Base-by-base conservation (phyloP, 768 basidiomycete genomes). In the Leucosporidium scottii region DNA sequence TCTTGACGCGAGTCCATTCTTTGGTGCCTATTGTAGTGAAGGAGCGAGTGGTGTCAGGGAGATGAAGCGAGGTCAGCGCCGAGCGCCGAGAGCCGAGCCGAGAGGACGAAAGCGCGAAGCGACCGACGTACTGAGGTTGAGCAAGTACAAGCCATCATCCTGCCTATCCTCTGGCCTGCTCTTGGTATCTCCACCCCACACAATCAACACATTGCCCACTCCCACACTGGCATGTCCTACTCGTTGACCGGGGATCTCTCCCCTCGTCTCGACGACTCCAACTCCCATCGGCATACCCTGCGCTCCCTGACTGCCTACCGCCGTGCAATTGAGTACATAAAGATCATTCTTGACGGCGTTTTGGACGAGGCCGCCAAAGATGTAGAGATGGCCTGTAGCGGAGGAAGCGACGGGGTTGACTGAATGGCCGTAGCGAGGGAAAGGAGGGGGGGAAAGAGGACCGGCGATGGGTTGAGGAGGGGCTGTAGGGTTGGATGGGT, bases 201-300 rank as follows among this genome's bases (percentile, higher is more conserved):
- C 88, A 67, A 98, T 89, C 67, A 99, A 82, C 59, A 97, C 94
- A 75, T 89, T 92, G 78, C 92, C 91, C 65, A 98, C 92, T 59
- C 97, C 85, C 9, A 94, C 94, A 78, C 89, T 88, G 4, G 93
- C 91, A 80, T 99, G 96, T 0, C 96, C 94, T n/a, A 98, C 93
- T 70, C 96, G 82, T 0, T 91, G 86, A 21, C 86, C 85, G 1
- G 96, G 96, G 10, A 89, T 81, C 74, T 93, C 91, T 7, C 96
- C 96, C 18, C 83, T 84, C 0, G 93, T 96, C 77, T 93, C 89
- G 39, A 97, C 80, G 17, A 92, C 82, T 17, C 86, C 86, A 12
- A 91, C 88, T 21, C 88, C 84, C 67, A 91, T 83, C 71, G 91
- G 87, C 51, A 87, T 87, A 76, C 62, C 65, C 54, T 17, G 39